These are phyloP conservation scores for Akebia trifoliata DNA, from an alignment of 164 flowering plant species.

Conservation along the genomic window DNA sequence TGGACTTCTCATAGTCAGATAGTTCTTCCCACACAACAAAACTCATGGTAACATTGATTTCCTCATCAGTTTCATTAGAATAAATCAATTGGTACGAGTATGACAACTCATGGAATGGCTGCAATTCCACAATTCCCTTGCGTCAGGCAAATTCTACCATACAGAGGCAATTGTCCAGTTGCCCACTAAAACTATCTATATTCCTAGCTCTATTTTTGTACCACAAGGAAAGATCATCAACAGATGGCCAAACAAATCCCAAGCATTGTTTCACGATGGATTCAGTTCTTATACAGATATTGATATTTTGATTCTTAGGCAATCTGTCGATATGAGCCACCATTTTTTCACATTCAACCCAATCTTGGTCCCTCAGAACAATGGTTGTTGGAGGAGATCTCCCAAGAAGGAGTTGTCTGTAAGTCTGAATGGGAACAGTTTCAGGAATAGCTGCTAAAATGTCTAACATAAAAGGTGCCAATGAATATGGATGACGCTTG, in stretches of 20 bases:
- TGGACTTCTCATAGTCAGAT: conserved; percentile 89
- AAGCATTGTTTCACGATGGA: conserved; percentile 44
- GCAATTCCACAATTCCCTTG: conserved; percentile 70
- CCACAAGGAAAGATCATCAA: conserved; percentile 61
- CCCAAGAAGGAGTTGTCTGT: conserved; percentile 93
- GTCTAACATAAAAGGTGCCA: conserved; percentile 59
- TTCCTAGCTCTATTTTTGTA: conserved; percentile 76
- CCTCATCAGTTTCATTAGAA: conserved; percentile 47
- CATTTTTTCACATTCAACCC: conserved; percentile 91
- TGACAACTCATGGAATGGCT: conserved; percentile 54
- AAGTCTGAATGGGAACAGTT: conserved; percentile 80
- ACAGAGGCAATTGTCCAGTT: conserved; percentile 72
- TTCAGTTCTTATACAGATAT: conserved; percentile 57
- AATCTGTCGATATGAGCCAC: conserved; percentile 32
- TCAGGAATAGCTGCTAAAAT: conserved; percentile 87
- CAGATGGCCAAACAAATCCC: conserved; percentile 76
- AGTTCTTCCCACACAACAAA: conserved; percentile 68
- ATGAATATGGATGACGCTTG: conserved; percentile 95
- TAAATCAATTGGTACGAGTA: conserved; percentile 73
- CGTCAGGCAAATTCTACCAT: conserved; percentile 71
- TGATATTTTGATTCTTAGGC: conserved; percentile 30
- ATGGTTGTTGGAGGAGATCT: conserved; percentile 61
- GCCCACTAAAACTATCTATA: conserved; percentile 81
- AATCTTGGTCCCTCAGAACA: conserved; percentile 73
- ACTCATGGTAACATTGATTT: conserved; percentile 41